phyloP scores from a whole-genome alignment of 192 early-diverging fungal genomes.

The Pilaira anomala region DNA sequence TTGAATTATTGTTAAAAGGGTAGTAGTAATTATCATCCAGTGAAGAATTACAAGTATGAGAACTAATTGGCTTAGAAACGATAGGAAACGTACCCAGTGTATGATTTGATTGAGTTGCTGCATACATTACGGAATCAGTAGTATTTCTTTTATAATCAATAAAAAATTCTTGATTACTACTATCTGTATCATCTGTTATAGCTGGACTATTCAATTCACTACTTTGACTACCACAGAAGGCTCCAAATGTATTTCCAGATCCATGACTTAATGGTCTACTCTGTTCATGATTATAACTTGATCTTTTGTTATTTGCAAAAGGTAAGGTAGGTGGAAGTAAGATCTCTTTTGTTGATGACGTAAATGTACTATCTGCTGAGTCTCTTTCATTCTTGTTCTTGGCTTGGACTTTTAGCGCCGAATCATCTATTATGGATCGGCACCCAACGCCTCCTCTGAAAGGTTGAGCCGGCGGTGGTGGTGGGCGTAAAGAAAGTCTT shows the following conservation, averaged over 20 bases:
- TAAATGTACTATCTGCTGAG: neutral
- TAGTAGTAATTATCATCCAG: too few species aligned
- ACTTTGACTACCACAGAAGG: too few species aligned
- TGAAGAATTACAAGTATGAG: too few species aligned
- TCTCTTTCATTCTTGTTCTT: neutral
- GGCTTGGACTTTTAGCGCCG: neutral
- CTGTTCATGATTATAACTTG: neutral
- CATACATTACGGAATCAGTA: too few species aligned
- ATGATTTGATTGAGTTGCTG: too few species aligned
- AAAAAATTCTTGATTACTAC: too few species aligned
- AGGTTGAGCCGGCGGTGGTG: neutral
- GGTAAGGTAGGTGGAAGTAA: neutral
- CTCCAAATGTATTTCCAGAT: slow-evolving; percentile 10
- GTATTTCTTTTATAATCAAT: too few species aligned
- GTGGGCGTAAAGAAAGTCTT: neutral
- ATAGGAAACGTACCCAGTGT: too few species aligned
- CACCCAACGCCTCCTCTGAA: neutral
- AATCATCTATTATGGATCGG: slow-evolving; percentile 13
- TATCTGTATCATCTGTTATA: too few species aligned
- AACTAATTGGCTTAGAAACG: too few species aligned
- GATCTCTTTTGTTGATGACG: neutral
- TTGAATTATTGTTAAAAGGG: too few species aligned
- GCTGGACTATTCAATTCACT: too few species aligned
- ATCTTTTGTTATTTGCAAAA: neutral
- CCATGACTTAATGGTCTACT: slow-evolving; percentile 6